Percentiles rank a stretch among this genome's conserved stretches.
phyloP scores from a whole-genome alignment of 2,329 filamentous ascomycete species.

The Hymenoscyphus infarciens region DNA sequence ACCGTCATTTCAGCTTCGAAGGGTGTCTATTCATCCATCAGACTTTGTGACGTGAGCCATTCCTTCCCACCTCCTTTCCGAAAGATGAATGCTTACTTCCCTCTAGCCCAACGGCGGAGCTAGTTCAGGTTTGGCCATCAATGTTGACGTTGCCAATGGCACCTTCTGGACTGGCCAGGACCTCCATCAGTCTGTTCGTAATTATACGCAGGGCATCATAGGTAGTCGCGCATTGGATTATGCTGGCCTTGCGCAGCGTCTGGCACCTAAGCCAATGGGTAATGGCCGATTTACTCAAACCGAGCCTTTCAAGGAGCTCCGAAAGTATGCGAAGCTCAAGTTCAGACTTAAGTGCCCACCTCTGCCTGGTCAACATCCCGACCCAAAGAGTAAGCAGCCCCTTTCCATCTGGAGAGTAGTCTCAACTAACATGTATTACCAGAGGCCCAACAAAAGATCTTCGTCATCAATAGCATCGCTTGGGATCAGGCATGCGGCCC shows the following conservation, averaged over 20 bases:
- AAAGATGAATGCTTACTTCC: conserved; percentile 12
- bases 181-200: conserved; percentile 36
- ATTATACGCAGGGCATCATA: conserved; percentile 25
- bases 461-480: conserved; percentile 50
- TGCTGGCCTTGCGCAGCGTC: conserved; percentile 22
- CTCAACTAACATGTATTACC: not conserved
- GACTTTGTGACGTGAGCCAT: conserved; percentile 59
- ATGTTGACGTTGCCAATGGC: conserved; percentile 87
- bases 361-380: not conserved
- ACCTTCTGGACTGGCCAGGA: conserved; percentile 69
- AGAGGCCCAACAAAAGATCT: conserved; percentile 41
- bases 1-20: conserved; percentile 74
- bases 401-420: not conserved
- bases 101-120: conserved; percentile 30
- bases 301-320: conserved; percentile 52
- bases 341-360: conserved; percentile 53
- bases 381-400: conserved; percentile 40
- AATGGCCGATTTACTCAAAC: conserved; percentile 34
- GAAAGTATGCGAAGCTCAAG: conserved; percentile 51
- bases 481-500: conserved; percentile 41
- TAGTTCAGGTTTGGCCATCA: conserved; percentile 65
- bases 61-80: not conserved
- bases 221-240: conserved; percentile 27
- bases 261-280: conserved; percentile 21
- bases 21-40: conserved; percentile 82